Conservation (phyloP, 768 basidiomycete genomes). For the Chalciporus sphaerocephalus region DNA sequence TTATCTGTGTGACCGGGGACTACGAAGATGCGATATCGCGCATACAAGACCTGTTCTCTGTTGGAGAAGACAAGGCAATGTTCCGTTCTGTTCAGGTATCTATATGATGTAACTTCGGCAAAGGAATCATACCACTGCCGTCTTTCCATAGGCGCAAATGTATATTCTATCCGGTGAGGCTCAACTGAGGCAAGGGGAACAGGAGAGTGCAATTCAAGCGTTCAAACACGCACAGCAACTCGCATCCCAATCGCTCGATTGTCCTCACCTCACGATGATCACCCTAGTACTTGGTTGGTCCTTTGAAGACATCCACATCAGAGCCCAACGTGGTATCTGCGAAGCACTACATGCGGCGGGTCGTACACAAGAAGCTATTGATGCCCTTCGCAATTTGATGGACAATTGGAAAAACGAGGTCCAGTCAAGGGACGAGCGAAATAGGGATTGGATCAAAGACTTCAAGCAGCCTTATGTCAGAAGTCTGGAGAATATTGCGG, state of each 20-base stretch:
- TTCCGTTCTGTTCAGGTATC: conserved; percentile 6
- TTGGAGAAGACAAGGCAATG: neutral
- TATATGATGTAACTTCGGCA: accelerated
- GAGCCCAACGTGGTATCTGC: too few relatives aligned
- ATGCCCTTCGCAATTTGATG: too few relatives aligned
- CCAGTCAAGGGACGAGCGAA: too few relatives aligned
- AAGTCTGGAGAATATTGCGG: too few relatives aligned
- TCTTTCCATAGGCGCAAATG: conserved; percentile 7
- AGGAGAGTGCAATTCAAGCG: neutral
- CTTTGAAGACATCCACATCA: conserved; percentile 5
- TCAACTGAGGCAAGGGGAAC: neutral
- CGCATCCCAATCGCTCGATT: neutral
- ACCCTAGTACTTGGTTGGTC: conserved; percentile 17
- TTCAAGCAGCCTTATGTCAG: too few relatives aligned
- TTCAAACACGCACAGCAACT: neutral
- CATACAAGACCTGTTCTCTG: neutral
- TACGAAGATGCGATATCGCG: conserved; percentile 7
- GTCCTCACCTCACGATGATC: neutral
- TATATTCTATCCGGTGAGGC: neutral
- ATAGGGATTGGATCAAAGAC: too few relatives aligned
- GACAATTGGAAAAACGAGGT: too few relatives aligned
- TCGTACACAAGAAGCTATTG: too few relatives aligned
- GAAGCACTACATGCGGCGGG: too few relatives aligned
- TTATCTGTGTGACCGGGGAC: neutral
- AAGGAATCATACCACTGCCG: neutral